A percentile compares a stretch with the other conserved stretches of the same genome.
Evolutionary conservation across 305 asterid genomes (phyloP).

Genomic region (Plantago coronopus): DNA sequence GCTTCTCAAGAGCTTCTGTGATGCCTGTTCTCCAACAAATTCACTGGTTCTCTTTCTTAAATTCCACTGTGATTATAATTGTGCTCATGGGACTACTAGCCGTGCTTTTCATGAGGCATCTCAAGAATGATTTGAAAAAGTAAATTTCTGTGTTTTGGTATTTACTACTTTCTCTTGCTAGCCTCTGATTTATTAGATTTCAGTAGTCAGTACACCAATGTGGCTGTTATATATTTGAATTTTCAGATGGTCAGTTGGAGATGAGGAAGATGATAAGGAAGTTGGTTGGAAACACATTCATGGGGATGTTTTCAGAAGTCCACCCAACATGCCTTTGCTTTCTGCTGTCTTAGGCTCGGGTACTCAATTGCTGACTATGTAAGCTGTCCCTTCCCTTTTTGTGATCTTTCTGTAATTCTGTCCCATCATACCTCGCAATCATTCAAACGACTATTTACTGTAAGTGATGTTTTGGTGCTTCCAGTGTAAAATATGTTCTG

Average conservation of each 20-base stretch:
- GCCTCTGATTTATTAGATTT: slow-evolving; percentile 16
- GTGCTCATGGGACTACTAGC: slow-evolving; percentile 63
- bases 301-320: slow-evolving; percentile 67
- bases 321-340: slow-evolving; percentile 55
- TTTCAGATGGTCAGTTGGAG: slow-evolving; percentile 59
- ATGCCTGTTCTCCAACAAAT: slow-evolving; percentile 48
- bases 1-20: slow-evolving; percentile 56
- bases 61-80: slow-evolving; percentile 51
- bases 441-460: background rate
- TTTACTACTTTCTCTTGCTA: slow-evolving; percentile 12
- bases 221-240: slow-evolving; percentile 6
- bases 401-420: no score
- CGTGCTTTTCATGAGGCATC: slow-evolving; percentile 53
- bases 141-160: slow-evolving; percentile 34
- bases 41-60: slow-evolving; percentile 70
- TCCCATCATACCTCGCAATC: background rate
- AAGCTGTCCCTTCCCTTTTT: slow-evolving; percentile 28
- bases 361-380: slow-evolving; percentile 65
- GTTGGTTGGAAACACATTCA: slow-evolving; percentile 76
- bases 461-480: background rate
- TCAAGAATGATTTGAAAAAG: slow-evolving; percentile 78
- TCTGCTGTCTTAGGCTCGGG: slow-evolving; percentile 83
- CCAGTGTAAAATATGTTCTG: background rate
- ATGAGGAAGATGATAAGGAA: slow-evolving; percentile 84
- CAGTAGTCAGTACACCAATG: slow-evolving; percentile 8